Base-by-base conservation (phyloP, 805 yeast species). In the Pichia membranifaciens region DNA sequence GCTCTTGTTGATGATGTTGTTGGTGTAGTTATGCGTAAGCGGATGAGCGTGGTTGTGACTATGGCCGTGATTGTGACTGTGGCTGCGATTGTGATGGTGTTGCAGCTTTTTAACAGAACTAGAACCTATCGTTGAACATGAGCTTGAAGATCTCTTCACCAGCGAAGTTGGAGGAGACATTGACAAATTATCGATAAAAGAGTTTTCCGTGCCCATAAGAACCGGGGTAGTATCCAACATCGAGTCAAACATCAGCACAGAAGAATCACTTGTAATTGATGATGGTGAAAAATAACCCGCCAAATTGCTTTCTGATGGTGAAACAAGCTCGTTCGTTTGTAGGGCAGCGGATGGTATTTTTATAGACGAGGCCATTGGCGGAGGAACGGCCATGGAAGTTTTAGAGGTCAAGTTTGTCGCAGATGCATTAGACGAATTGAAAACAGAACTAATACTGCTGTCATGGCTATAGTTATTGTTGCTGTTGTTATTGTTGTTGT, bases 21-120 rank as follows among this genome's bases (percentile, higher is more conserved):
- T 18, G 23, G 36, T 18, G 36, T 40, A 16, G 37, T 34, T 10
- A 4, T 25, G 32, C 15, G 28, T 35, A 32, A 25, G 18, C n/a
- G 33, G 25, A 20, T 43, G 22, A 13, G 32, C 16, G 31, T 36
- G 23, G 15, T 35, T 15, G 21, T 20, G 21, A 10, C 9, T 7
- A 23, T 39, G 39, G 8, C 10, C 28, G 38, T 38, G 32, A 32
- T 15, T 38, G 33, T 31, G 54, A 41, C 25, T 51, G 51, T 35
- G 53, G 42, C 43, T 48, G 43, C 40, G 49, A 36, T 9, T 43
- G 21, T n/a, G 57, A 49, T 40, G 62, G 44, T 60, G 49, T 10
- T 29, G 41, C 18, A 42, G 7, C 22, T 46, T 46, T n/a, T 42
- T 46, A 4, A 46, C 25, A 17, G 45, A 41, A 10, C 43, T 39